Conservation (phyloP, 305 asterid genomes). For the Nicotiana rustica region DNA sequence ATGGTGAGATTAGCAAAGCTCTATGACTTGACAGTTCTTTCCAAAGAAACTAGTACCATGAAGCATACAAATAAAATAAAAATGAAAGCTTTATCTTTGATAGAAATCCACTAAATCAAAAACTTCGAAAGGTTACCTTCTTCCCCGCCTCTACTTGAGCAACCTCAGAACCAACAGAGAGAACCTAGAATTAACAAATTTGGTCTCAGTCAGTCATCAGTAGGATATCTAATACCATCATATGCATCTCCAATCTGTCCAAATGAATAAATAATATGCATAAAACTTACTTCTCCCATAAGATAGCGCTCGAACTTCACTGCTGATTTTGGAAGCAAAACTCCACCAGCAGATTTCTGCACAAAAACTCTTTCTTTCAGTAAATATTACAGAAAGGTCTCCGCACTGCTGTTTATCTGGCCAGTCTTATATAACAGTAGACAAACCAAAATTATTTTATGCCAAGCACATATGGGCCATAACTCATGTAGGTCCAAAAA, state of each 20-base stretch:
- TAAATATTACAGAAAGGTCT: background rate
- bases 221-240: background rate
- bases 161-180: slow-evolving; percentile 75
- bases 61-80: background rate
- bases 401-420: background rate
- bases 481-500: too few species aligned
- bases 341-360: slow-evolving; percentile 96
- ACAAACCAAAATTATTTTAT: background rate
- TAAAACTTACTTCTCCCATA: slow-evolving; percentile 76
- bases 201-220: background rate
- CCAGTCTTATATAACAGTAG: background rate
- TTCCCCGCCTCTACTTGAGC: slow-evolving; percentile 68
- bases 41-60: background rate
- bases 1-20: background rate
- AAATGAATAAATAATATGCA: background rate
- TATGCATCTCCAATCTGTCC: background rate
- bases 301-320: slow-evolving; percentile 87
- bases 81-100: background rate
- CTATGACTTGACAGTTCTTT: background rate
- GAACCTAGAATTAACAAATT: slow-evolving; percentile 52
- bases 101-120: background rate
- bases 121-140: slow-evolving; percentile 53
- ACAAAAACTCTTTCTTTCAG: slow-evolving; percentile 23
- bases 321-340: slow-evolving; percentile 86
- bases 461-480: background rate